These are phyloP conservation scores for Oleoguttula mirabilis DNA, from an alignment of 495 filamentous ascomycete species.

Conservation along the genomic window DNA sequence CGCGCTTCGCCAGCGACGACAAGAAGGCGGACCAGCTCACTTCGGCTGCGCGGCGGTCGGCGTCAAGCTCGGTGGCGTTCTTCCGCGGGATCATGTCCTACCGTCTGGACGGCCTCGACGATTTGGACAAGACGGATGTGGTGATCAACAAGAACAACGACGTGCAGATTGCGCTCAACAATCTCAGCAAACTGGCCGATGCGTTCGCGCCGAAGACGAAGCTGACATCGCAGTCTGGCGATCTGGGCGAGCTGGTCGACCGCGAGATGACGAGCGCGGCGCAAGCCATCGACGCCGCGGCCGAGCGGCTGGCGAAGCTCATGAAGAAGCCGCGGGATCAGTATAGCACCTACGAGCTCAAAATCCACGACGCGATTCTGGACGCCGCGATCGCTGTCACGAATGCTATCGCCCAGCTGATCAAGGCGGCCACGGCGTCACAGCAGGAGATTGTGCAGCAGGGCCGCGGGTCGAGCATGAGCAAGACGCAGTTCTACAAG, in stretches of 20 bases:
- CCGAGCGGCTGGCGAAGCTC: conserved; percentile 75
- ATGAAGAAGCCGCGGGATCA: conserved; percentile 87
- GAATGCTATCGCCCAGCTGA: conserved; percentile 88
- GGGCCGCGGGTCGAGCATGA: conserved; percentile 67
- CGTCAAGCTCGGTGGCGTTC: conserved; percentile 81
- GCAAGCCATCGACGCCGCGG: conserved; percentile 84
- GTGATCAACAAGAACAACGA: conserved; percentile 95
- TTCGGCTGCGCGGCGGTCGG: conserved; percentile 69
- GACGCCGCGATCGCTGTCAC: conserved; percentile 92
- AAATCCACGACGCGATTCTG: conserved; percentile 86
- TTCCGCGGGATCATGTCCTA: conserved; percentile 92
- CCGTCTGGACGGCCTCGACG: conserved; percentile 76
- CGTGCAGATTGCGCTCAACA: conserved; percentile 81
- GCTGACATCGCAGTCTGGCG: conserved; percentile 60
- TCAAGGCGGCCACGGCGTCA: conserved; percentile 87
- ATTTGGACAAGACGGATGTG: conserved; percentile 80
- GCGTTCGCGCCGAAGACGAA: conserved; percentile 78
- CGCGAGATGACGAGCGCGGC: conserved; percentile 86
- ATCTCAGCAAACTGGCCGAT: conserved; percentile 83
- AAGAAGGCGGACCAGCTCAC: conserved; percentile 79
- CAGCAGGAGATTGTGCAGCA: conserved; percentile 97
- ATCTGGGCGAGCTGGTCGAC: conserved; percentile 89
- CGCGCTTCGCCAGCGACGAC: conserved; percentile 86
- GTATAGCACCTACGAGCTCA: conserved; percentile 92
- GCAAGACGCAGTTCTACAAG: conserved; percentile 96